Conservation (phyloP, 805 yeast species). For the Saccharomycopsis fibuligera region DNA sequence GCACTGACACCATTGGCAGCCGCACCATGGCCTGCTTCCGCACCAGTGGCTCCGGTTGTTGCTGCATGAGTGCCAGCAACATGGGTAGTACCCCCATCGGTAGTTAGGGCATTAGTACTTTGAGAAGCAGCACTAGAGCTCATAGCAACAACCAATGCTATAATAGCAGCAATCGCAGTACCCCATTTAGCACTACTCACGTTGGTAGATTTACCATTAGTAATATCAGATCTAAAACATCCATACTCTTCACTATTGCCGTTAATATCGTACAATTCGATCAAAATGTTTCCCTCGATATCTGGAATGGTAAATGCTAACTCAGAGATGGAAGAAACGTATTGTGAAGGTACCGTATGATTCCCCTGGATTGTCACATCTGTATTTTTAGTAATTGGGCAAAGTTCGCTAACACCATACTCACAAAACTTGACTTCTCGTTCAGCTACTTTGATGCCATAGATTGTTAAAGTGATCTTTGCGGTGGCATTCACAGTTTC, state of each 20-base stretch:
- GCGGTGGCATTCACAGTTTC: conserved; percentile 19
- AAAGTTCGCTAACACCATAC: conserved; percentile 25
- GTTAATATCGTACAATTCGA: conserved; percentile 18
- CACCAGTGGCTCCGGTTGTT: conserved; percentile 18
- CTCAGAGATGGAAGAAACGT: conserved; percentile 25
- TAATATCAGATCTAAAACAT: conserved; percentile 24
- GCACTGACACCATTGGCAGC: conserved; percentile 21
- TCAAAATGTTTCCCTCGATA: conserved; percentile 27
- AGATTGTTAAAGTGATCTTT: conserved; percentile 24
- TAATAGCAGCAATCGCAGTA: conserved; percentile 28
- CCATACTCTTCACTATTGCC: conserved; percentile 11
- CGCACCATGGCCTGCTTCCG: conserved; percentile 12
- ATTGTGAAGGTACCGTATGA: conserved; percentile 26
- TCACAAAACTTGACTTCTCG: conserved; percentile 27
- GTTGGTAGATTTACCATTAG: conserved; percentile 29
- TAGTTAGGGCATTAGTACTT: conserved; percentile 20
- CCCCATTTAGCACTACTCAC: conserved; percentile 24
- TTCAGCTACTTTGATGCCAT: conserved; percentile 25
- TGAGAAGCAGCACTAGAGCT: conserved; percentile 19
- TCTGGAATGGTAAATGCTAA: conserved; percentile 31
- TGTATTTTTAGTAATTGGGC: conserved; percentile 27
- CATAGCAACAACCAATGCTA: conserved; percentile 24
- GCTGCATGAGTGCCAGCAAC: conserved; percentile 18
- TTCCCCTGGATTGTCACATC: conserved; percentile 24
- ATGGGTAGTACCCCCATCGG: conserved; percentile 14